Percentiles rank a stretch among this genome's conserved stretches.
Evolutionary conservation across 306 rosid species (phyloP).

Genomic region (Psophocarpus tetragonolobus): DNA sequence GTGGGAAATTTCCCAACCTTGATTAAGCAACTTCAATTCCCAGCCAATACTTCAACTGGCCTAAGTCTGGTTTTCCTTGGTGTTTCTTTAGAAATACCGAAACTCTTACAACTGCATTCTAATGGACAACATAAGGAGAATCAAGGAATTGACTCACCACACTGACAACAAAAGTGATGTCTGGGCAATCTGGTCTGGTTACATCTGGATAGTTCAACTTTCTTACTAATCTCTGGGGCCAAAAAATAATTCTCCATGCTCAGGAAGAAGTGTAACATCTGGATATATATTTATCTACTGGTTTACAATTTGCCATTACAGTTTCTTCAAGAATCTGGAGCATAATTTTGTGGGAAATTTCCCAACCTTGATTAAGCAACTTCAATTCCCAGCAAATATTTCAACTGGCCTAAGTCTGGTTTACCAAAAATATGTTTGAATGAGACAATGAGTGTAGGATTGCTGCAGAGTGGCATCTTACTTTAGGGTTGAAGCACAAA

Average conservation of each 20-base stretch:
- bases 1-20: neutral
- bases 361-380: neutral
- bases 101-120: neutral
- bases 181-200: neutral
- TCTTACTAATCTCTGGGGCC: neutral
- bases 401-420: neutral
- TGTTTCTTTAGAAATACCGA: neutral
- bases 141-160: neutral
- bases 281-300: neutral
- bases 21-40: neutral
- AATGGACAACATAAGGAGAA: no score
- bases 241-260: neutral
- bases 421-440: neutral
- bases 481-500: neutral
- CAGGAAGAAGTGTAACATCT: neutral
- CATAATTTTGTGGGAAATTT: neutral
- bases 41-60: neutral
- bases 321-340: neutral
- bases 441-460: neutral
- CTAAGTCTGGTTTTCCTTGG: neutral
- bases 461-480: neutral
- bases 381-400: neutral
- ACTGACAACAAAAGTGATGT: neutral
- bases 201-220: neutral
- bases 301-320: neutral